Base-by-base conservation (phyloP, 306 rosid genomes). In the Nissolia schottii region DNA sequence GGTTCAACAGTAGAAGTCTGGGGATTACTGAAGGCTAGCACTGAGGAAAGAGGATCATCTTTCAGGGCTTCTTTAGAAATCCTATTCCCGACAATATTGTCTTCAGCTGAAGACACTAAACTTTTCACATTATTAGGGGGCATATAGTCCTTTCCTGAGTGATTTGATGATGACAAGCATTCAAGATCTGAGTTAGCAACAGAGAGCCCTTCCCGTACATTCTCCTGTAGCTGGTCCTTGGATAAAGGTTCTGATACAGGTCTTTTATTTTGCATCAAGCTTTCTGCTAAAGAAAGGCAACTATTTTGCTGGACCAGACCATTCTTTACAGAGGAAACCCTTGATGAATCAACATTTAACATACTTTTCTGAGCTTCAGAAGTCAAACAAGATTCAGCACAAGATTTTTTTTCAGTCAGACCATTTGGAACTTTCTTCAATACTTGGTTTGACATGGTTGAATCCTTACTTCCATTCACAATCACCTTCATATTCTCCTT, bases 401-500 rank as follows among this genome's bases (percentile, higher is more conserved):
- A 81, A 8, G 77, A 74, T 54, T 64, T 74, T 24, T 76, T 82
- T 62, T 58, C 82, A 13, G 12, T 65, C 12, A 40, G 41, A 70
- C 66, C 81, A 79, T 79, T 86, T 71, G 71, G 82, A 75, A 73
- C 28, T 53, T 45, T 85, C 79, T 77, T 85, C 58, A 68, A 55
- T 45, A 59, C 74, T 50, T 73, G 86, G 80, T 77, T 85, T 67
- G 65, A 34, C 46, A 51, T 43, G 29, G 81, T 38, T 82, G 69
- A 32, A n/a, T 40, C 63, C 64, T 62, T 81, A 40, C 13, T 74
- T 55, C 65, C 85, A 66, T 41, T 72, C 29, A 67, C 62, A 76
- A 58, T 85, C 29, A 59, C 19, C 82, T 77, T 83, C 75, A 72
- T 51, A 76, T 67, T 83, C 78, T 82, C 90, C 76, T 85, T 92